These are phyloP conservation scores for Colletotrichum somersetense DNA, from an alignment of 2,329 filamentous ascomycete genomes.

Conservation along the genomic window DNA sequence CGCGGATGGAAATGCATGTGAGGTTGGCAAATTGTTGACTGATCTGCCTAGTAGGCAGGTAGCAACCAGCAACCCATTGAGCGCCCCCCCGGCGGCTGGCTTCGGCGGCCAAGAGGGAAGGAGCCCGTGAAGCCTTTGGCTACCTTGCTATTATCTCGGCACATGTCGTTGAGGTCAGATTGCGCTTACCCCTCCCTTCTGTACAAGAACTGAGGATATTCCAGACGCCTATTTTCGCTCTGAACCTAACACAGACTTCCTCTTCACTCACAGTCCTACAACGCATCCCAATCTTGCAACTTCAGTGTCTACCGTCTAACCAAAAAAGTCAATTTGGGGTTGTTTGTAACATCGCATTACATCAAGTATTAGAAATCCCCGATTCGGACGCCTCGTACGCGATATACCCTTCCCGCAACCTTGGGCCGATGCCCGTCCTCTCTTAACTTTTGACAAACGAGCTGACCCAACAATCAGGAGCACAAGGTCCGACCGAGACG, in stretches of 20 bases:
- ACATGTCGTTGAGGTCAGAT: constrained; percentile 38
- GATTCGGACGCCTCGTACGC: constrained; percentile 9
- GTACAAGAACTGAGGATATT: constrained; percentile 32
- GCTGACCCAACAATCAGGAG: constrained; percentile 23
- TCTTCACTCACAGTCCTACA: not conserved
- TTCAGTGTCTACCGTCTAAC: not conserved
- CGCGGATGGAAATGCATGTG: constrained; percentile 35
- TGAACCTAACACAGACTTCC: not conserved
- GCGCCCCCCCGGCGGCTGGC: constrained; percentile 19
- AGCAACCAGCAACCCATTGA: constrained; percentile 17
- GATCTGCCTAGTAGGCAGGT: not conserved
- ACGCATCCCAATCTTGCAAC: not conserved
- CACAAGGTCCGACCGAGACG: constrained; percentile 19
- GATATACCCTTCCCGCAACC: constrained; percentile 9
- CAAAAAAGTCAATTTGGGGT: not conserved
- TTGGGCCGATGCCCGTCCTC: constrained; percentile 14
- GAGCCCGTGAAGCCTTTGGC: constrained; percentile 35
- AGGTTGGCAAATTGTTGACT: constrained; percentile 30
- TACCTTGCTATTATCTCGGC: constrained; percentile 35
- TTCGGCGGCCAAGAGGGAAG: constrained; percentile 1
- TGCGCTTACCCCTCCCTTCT: constrained; percentile 33
- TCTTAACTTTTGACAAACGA: constrained; percentile 29
- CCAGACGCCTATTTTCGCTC: not conserved
- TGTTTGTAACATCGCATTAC: constrained; percentile 9
- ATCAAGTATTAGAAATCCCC: not conserved